Evolutionary conservation across 2,329 filamentous ascomycete species (phyloP).

Genomic region (Penicillium sp.): DNA sequence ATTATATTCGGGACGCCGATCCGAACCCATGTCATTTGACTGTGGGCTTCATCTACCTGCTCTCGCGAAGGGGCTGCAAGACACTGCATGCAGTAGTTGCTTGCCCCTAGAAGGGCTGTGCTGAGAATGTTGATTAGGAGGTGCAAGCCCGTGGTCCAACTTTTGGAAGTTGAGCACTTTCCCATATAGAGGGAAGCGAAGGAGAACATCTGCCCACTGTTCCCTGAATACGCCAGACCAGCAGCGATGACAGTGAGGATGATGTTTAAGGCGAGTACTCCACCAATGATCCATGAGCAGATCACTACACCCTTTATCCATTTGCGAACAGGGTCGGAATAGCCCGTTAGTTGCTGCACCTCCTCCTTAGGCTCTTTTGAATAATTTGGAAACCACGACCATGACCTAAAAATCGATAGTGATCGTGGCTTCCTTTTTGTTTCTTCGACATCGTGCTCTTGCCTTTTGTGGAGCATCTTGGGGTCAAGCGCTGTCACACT

Average conservation of each 20-base stretch:
- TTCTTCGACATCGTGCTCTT: neutral
- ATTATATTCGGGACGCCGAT: constrained; percentile 2
- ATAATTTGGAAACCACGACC: neutral
- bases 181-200: neutral
- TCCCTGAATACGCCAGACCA: neutral
- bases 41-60: neutral
- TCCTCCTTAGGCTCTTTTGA: neutral
- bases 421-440: neutral
- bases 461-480: neutral
- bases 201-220: neutral
- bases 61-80: neutral
- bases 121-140: constrained; percentile 2
- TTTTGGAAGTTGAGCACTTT: neutral
- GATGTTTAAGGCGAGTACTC: neutral
- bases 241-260: neutral
- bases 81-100: constrained; percentile 4
- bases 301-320: neutral
- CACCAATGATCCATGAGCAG: neutral
- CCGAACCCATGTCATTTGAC: neutral
- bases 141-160: neutral
- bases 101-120: neutral
- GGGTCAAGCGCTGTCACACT: neutral
- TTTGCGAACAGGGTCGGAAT: neutral
- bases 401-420: neutral
- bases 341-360: neutral